Evolutionary conservation across 108 stramenopile genomes (phyloP).

Genomic region (Chaetoceros tenuissimus): DNA sequence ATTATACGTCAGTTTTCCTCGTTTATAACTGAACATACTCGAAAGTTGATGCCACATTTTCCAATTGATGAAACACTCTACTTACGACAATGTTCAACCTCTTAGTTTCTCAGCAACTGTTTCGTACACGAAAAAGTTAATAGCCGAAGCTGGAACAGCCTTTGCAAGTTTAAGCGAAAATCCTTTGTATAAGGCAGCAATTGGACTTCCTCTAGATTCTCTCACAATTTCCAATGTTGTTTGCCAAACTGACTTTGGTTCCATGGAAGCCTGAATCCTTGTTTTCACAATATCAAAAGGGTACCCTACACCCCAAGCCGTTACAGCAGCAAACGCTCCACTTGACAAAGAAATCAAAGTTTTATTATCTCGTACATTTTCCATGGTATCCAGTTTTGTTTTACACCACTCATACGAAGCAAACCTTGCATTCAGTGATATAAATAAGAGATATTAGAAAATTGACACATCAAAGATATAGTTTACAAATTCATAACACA

Average conservation of each 20-base stretch:
- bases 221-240: conserved; percentile 40
- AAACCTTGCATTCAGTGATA: conserved; percentile 7
- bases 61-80: too few relatives aligned
- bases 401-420: conserved; percentile 47
- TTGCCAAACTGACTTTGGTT: conserved; percentile 13
- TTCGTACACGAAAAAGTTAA: conserved; percentile 76
- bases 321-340: conserved; percentile 71
- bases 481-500: conserved; percentile 8
- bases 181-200: conserved; percentile 63
- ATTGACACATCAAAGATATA: too few relatives aligned
- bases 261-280: conserved; percentile 42
- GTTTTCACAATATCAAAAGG: conserved; percentile 82
- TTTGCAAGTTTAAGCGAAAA: conserved; percentile 68
- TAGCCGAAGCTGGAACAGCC: conserved; percentile 65
- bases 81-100: too few relatives aligned
- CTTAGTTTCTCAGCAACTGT: conserved; percentile 8
- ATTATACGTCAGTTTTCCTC: too few relatives aligned
- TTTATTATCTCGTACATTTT: background rate
- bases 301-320: conserved; percentile 82
- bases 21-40: too few relatives aligned
- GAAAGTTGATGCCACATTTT: too few relatives aligned
- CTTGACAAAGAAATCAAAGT: conserved; percentile 38
- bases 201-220: conserved; percentile 42
- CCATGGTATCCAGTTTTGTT: conserved; percentile 2
- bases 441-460: too few relatives aligned